These are phyloP conservation scores for Posidonia oceanica DNA, from an alignment of 116 monocot genomes.

Conservation along the genomic window DNA sequence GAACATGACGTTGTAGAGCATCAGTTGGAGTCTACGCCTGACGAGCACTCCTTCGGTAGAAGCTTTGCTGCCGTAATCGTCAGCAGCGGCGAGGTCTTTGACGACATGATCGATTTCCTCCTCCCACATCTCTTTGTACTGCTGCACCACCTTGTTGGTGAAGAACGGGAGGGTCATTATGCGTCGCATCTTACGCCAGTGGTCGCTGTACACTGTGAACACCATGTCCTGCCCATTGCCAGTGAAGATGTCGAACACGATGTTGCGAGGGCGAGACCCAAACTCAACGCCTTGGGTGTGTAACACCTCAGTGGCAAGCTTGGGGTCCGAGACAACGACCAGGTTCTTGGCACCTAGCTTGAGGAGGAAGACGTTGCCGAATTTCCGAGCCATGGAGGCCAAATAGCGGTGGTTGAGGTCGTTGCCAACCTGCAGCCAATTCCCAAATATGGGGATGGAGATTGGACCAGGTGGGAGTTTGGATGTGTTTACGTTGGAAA, in stretches of 20 bases:
- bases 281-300: conserved; percentile 86
- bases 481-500: conserved; percentile 2
- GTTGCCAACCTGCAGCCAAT: conserved; percentile 90
- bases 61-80: conserved; percentile 24
- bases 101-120: conserved; percentile 38
- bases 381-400: conserved; percentile 34
- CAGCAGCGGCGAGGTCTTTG: conserved; percentile 21
- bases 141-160: conserved; percentile 82
- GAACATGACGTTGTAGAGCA: conserved; percentile 77
- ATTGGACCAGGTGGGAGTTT: conserved; percentile 65
- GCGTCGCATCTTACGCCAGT: conserved; percentile 88
- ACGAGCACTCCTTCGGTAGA: conserved; percentile 40
- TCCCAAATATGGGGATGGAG: conserved; percentile 72
- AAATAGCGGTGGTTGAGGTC: conserved; percentile 83
- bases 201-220: conserved; percentile 85
- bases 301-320: conserved; percentile 66
- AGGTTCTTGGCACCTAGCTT: conserved; percentile 71
- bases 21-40: conserved; percentile 39
- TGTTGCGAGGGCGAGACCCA: conserved; percentile 80
- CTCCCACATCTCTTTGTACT: conserved; percentile 38
- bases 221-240: conserved; percentile 95
- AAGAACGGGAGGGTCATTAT: conserved; percentile 93
- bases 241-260: conserved; percentile 91
- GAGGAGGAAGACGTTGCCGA: conserved; percentile 59
- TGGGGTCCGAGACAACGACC: conserved; percentile 70